Evolutionary conservation across 257 asterid genomes (phyloP).

Genomic region (Penstemon eatonii): DNA sequence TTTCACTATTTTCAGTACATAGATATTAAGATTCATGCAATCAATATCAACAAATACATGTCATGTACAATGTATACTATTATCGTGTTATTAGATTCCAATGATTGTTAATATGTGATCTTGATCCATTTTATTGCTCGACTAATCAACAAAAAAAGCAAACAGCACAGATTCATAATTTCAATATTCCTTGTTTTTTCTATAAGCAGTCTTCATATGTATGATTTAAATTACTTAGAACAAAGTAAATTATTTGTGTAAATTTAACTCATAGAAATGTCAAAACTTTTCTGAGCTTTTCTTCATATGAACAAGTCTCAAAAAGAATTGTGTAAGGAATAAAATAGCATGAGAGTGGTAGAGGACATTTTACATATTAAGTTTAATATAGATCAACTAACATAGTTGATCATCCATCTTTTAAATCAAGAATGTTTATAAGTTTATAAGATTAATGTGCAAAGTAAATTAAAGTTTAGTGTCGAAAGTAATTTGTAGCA

Average conservation of each 20-base stretch:
- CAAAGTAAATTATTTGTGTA: background rate
- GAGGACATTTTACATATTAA: background rate
- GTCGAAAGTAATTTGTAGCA: background rate
- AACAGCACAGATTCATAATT: background rate
- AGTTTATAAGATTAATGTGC: background rate
- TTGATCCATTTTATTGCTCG: constrained; percentile 1
- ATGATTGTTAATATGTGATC: background rate
- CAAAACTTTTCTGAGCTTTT: background rate
- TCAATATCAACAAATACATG: background rate
- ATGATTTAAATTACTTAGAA: background rate
- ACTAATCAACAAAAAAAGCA: background rate
- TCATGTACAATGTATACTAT: background rate
- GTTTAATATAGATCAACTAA: no score
- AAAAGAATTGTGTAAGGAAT: background rate
- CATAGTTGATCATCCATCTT: background rate
- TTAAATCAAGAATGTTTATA: background rate
- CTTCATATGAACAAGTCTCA: background rate
- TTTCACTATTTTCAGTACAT: background rate
- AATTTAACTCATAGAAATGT: background rate
- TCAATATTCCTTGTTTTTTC: background rate
- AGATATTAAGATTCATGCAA: background rate
- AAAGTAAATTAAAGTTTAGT: background rate
- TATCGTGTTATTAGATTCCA: background rate
- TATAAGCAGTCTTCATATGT: background rate
- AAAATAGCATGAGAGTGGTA: background rate